A percentile compares a stretch with the other conserved stretches of the same genome.
These are phyloP conservation scores for Suillus ampliporus DNA, from an alignment of 768 basidiomycete genomes.

Conservation along the genomic window DNA sequence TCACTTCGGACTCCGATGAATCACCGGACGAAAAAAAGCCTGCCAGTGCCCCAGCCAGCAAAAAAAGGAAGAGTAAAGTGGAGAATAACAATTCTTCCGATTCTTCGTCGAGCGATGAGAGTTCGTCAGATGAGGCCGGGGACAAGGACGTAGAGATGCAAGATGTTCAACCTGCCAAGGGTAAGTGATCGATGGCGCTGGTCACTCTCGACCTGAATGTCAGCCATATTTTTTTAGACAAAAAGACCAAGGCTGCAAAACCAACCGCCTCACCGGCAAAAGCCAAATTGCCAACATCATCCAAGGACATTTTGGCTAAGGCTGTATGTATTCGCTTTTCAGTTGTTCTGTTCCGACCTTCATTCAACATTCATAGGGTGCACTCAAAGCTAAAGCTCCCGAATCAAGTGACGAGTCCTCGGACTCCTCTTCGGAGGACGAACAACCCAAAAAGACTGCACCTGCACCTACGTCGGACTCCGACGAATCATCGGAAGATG, in stretches of 20 bases:
- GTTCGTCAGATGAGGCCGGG: constrained; percentile 26
- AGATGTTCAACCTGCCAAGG: background rate
- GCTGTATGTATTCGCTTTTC: constrained; percentile 28
- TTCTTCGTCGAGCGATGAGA: constrained; percentile 16
- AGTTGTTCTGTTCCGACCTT: background rate
- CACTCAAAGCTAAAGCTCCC: constrained; percentile 23
- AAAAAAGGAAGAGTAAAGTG: constrained; percentile 15
- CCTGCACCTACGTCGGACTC: constrained; percentile 18
- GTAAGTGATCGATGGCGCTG: background rate
- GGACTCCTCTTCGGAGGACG: constrained; percentile 40
- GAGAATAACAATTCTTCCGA: constrained; percentile 19
- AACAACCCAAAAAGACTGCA: constrained; percentile 29
- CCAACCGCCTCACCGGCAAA: constrained; percentile 33
- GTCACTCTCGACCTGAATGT: background rate
- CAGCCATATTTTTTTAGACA: constrained; percentile 43
- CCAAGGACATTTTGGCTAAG: constrained; percentile 51
- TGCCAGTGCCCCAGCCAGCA: constrained; percentile 29
- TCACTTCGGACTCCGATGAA: constrained; percentile 26
- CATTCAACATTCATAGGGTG: constrained; percentile 23
- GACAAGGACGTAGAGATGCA: constrained; percentile 21
- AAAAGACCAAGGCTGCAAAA: constrained; percentile 36
- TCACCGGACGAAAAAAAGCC: constrained; percentile 32
- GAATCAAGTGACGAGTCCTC: constrained; percentile 35
- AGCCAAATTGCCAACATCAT: constrained; percentile 38
- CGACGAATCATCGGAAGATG: constrained; percentile 23